Conservation (phyloP, 371 early-diverging fungal species). For the Gilbertella persicaria region DNA sequence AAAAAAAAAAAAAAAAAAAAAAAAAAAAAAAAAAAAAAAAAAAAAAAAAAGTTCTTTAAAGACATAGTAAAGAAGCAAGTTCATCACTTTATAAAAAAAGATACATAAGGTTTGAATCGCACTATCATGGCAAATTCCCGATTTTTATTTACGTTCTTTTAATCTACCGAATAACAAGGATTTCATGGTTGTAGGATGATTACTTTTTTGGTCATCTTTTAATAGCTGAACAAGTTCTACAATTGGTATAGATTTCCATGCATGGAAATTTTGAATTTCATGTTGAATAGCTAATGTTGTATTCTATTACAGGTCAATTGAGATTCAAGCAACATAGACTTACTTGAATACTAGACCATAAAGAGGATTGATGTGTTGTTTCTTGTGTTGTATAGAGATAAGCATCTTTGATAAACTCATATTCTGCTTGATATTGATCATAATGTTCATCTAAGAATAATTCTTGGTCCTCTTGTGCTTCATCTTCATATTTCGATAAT, state of each 20-base stretch:
- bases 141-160: slow-evolving; percentile 1
- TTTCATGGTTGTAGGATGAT: slow-evolving; percentile 6
- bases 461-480: slow-evolving; percentile 17
- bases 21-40: background rate
- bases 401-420: slow-evolving; percentile 32
- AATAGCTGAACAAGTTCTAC: slow-evolving; percentile 25
- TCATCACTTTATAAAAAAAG: background rate
- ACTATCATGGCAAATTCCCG: background rate
- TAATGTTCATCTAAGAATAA: background rate
- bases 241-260: slow-evolving; percentile 36
- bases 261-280: slow-evolving; percentile 37
- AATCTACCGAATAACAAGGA: slow-evolving; percentile 15
- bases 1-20: background rate
- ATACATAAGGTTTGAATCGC: background rate
- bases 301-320: slow-evolving; percentile 6
- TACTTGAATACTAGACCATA: slow-evolving; percentile 37
- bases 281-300: slow-evolving; percentile 26
- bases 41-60: slow-evolving; percentile 5
- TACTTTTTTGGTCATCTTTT: slow-evolving; percentile 27
- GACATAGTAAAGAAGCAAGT: slow-evolving; percentile 1
- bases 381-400: slow-evolving; percentile 20
- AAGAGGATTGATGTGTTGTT: slow-evolving; percentile 9
- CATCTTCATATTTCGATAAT: slow-evolving; percentile 24
- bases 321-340: background rate
- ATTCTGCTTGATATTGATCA: slow-evolving; percentile 29